Evolutionary conservation across 495 filamentous ascomycete genomes (phyloP), one percentile per base, ranked within the genome.

Genomic region (Acidiella bohemica): DNA sequence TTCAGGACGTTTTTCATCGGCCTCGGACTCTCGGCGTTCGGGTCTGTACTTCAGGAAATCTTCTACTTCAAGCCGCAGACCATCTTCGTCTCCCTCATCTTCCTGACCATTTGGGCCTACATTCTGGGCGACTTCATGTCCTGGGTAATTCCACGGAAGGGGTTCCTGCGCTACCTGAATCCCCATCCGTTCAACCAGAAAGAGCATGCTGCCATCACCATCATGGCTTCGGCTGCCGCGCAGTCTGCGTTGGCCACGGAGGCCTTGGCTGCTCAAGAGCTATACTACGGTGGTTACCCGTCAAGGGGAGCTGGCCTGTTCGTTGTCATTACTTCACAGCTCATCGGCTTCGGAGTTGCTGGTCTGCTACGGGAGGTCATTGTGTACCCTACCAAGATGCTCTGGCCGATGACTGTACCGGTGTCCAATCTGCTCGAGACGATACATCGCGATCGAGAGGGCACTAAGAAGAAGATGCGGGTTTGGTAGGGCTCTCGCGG

Each of bases 271-370:
- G 65, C 53, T 9, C 61, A 68, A 41, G 39, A 61, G 20, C 57
- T 68, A 2, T 70, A 52, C 37, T 70, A 70, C 45, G 59, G 57
- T 29, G 40, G 57, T 16, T 52, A 57, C 28, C 51, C 57, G 17
- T 62, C 50, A 43, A 32, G 49, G 6, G 50, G 42, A 0, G 57
- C 59, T 7, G 59, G 52, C 14, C 37, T 70, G 21, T 59, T 70
- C 35, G 42, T 57, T 7, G 50, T 57, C 36, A 51, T 71, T 16
- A 57, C 67, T 0, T 59, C 61, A 1, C 62, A 65, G 23, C 39
- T 73, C 9, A 63, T 72, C 33, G 71, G 71, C 0, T 76, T 68
- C 31, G 71, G 70, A 4, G 46, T 74, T 28, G 62, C 62, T 27
- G 72, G 71, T 3, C 24, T 75, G 7, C 50, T 73, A 46, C 65